Conservation (phyloP, 169 alveolate genomes). For the Plasmodium yoelii region DNA sequence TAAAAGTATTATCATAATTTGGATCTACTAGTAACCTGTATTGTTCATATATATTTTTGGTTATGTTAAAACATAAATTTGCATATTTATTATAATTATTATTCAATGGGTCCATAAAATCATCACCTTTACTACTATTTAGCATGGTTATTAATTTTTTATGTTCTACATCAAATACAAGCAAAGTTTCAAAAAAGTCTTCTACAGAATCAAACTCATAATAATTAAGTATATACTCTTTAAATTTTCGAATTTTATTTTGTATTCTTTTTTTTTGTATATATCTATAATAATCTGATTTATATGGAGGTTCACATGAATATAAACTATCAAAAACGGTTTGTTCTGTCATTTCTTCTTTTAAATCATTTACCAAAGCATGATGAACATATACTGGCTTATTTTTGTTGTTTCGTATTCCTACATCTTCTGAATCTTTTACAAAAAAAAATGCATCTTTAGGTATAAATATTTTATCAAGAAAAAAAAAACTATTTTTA, state of each 20-base stretch:
- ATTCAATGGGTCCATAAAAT: too few relatives aligned
- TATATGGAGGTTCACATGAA: slow-evolving; percentile 24
- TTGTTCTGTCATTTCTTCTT: slow-evolving; percentile 50
- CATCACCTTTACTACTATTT: too few relatives aligned
- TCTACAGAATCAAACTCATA: slow-evolving; percentile 51
- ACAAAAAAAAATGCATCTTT: slow-evolving; percentile 75
- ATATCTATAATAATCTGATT: slow-evolving; percentile 52
- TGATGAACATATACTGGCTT: slow-evolving; percentile 37
- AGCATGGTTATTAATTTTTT: not conserved
- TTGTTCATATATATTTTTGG: too few relatives aligned
- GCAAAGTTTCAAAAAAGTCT: slow-evolving; percentile 57
- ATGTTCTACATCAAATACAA: slow-evolving; percentile 31
- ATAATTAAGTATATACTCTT: slow-evolving; percentile 57
- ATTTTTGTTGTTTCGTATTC: slow-evolving; percentile 21
- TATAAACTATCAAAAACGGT: slow-evolving; percentile 23
- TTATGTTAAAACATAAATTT: too few relatives aligned
- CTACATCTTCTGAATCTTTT: slow-evolving; percentile 50
- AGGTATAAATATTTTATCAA: slow-evolving; percentile 74
- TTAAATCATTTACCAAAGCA: slow-evolving; percentile 68
- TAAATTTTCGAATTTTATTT: slow-evolving; percentile 69
- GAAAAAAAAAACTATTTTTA: slow-evolving; percentile 60
- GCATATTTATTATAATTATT: too few relatives aligned
- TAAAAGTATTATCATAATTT: too few relatives aligned
- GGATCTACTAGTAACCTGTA: too few relatives aligned
- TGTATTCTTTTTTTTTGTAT: slow-evolving; percentile 64